These are phyloP conservation scores for grape (Vitis vinifera) DNA, from an alignment of 164 flowering plant genomes.

Conservation along the genomic window DNA sequence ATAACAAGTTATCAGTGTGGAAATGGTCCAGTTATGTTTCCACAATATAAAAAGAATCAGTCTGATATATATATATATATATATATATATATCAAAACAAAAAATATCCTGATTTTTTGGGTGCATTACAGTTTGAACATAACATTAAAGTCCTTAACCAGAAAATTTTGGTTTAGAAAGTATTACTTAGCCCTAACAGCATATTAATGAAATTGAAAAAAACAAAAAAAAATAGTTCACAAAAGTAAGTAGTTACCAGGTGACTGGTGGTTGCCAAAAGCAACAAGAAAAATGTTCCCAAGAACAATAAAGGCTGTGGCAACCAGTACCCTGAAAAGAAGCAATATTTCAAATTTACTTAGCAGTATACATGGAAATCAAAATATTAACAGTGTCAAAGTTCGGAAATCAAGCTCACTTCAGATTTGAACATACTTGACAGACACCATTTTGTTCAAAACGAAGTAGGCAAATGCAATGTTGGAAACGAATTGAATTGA, in stretches of 20 bases:
- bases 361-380: neutral
- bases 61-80: too few relatives aligned
- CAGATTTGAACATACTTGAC: slow-evolving; percentile 63
- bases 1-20: neutral
- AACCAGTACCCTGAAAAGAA: slow-evolving; percentile 67
- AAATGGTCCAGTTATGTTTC: too few relatives aligned
- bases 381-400: neutral
- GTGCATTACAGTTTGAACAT: too few relatives aligned
- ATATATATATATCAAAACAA: too few relatives aligned
- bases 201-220: neutral
- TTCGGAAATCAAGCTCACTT: slow-evolving; percentile 6
- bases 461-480: slow-evolving; percentile 93
- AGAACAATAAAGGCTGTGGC: slow-evolving; percentile 94
- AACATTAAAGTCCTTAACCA: too few relatives aligned
- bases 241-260: slow-evolving; percentile 55
- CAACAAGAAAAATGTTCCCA: slow-evolving; percentile 91
- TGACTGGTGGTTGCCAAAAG: slow-evolving; percentile 98
- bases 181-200: neutral
- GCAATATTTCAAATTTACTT: neutral
- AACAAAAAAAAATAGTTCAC: neutral
- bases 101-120: too few relatives aligned
- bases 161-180: neutral
- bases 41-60: too few relatives aligned
- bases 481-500: slow-evolving; percentile 93
- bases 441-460: slow-evolving; percentile 78